A percentile compares a stretch with the other conserved stretches of the same genome.
phyloP scores from a whole-genome alignment of 441 rosid species.

The Adansonia rubrostipa region DNA sequence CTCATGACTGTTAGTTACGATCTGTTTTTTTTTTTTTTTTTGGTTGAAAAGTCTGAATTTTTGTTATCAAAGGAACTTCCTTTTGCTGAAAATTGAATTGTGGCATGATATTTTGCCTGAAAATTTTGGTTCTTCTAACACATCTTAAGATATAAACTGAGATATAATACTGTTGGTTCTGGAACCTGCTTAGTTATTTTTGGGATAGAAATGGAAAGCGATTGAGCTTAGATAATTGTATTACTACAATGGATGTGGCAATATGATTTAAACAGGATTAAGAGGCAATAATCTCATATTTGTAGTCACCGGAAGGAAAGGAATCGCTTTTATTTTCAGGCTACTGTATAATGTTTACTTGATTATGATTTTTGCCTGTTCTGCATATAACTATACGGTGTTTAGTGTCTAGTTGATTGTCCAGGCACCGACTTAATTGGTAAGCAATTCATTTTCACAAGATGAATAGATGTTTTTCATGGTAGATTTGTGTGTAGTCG shows the following conservation, averaged over 20 bases:
- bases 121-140: neutral
- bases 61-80: neutral
- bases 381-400: neutral
- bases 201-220: neutral
- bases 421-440: neutral
- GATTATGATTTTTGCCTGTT: neutral
- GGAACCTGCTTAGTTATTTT: neutral
- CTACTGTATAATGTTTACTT: neutral
- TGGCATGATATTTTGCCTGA: neutral
- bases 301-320: neutral
- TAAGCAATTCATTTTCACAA: neutral
- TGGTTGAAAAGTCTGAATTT: neutral
- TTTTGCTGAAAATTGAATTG: neutral
- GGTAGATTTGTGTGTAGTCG: neutral
- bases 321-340: neutral
- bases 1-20: neutral
- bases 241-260: neutral
- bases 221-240: neutral
- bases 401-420: neutral
- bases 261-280: slow-evolving; percentile 5
- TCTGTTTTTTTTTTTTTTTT: neutral
- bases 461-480: neutral
- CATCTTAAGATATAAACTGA: neutral
- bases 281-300: neutral
- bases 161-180: neutral